These are phyloP conservation scores for Pelagophyceae sp. DNA, from an alignment of 352 stramenopile species.

Conservation along the genomic window DNA sequence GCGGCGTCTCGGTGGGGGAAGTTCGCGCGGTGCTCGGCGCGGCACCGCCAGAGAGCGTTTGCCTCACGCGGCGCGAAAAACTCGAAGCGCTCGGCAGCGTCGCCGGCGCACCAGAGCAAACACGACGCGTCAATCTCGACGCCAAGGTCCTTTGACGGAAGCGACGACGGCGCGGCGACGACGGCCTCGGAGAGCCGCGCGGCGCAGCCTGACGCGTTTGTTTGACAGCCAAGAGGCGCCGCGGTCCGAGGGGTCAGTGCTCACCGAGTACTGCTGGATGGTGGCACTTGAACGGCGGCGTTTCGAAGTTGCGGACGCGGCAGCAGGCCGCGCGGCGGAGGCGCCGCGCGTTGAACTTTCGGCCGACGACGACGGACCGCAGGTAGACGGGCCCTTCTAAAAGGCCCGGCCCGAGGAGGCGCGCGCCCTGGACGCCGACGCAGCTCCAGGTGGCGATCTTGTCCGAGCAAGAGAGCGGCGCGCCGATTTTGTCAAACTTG, in stretches of 20 bases:
- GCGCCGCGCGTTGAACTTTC: not conserved
- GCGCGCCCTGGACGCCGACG: not conserved
- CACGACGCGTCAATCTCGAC: not conserved
- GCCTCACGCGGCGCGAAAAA: not conserved
- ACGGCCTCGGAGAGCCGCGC: not conserved
- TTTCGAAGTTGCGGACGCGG: not conserved
- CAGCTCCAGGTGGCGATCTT: not conserved
- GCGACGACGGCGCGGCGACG: not conserved
- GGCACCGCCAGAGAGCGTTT: not conserved
- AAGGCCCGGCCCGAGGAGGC: not conserved
- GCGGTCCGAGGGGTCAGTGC: too few relatives aligned
- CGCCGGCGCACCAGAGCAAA: not conserved
- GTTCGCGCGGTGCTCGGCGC: not conserved
- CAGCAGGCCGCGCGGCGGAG: not conserved
- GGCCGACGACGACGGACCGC: not conserved
- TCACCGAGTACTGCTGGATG: not conserved
- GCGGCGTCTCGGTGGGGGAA: not conserved
- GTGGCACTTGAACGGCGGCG: not conserved
- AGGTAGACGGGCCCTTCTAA: not conserved
- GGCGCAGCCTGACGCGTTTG: too few relatives aligned
- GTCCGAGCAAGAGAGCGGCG: not conserved
- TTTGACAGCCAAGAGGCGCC: too few relatives aligned
- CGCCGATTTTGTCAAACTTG: not conserved
- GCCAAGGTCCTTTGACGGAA: not conserved
- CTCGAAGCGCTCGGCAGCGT: not conserved